Conservation (phyloP, 768 basidiomycete species). For the Kwoniella heveanensis region DNA sequence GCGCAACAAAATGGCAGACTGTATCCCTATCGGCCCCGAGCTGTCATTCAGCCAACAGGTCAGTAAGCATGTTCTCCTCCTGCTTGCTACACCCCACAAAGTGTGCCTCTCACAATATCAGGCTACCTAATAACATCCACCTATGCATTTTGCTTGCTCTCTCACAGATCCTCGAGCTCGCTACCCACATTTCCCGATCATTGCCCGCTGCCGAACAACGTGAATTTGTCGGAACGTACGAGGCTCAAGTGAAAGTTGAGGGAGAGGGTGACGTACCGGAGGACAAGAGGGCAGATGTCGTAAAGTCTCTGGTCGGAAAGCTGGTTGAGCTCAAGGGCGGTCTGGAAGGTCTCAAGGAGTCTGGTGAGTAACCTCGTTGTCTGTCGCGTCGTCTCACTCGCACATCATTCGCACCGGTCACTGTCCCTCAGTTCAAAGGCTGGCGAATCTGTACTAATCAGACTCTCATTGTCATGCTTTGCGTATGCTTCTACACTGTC, state of each 20-base stretch:
- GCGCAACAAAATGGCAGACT: constrained; percentile 47
- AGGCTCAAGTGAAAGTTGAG: constrained; percentile 30
- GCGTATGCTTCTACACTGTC: no score
- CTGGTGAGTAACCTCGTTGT: constrained; percentile 36
- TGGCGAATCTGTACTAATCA: not conserved
- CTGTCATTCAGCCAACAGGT: constrained; percentile 51
- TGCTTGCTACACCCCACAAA: not conserved
- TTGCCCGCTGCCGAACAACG: constrained; percentile 40
- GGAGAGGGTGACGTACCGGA: constrained; percentile 33
- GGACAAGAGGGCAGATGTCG: constrained; percentile 39
- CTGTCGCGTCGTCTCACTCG: not conserved
- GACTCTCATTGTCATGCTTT: no score
- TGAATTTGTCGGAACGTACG: constrained; percentile 43
- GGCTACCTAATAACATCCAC: no score
- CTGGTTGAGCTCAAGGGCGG: constrained; percentile 45
- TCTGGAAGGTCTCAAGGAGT: constrained; percentile 47
- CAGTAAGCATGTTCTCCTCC: not conserved
- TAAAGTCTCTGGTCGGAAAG: constrained; percentile 44
- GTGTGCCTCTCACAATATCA: no score
- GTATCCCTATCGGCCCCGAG: constrained; percentile 52
- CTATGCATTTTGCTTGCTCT: not conserved
- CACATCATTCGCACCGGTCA: no score
- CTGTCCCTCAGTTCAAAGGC: no score
- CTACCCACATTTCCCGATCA: constrained; percentile 46
- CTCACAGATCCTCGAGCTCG: constrained; percentile 47